Conservation (phyloP, 2,329 filamentous ascomycete genomes). For the Botryotinia calthae region DNA sequence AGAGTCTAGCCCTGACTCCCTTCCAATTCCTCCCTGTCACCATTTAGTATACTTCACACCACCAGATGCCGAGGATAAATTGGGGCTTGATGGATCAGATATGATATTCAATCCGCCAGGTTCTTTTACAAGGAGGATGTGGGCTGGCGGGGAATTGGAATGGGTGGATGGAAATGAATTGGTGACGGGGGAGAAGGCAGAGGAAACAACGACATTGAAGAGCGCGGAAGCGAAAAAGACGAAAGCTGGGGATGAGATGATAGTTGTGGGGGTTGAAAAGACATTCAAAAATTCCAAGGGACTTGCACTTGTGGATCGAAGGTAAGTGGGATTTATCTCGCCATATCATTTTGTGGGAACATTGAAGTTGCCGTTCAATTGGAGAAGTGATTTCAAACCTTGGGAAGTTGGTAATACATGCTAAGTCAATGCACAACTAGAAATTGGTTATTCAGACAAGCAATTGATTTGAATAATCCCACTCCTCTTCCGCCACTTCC, state of each 20-base stretch:
- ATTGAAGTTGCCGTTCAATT: not conserved
- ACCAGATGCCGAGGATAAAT: slow-evolving; percentile 49
- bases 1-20: slow-evolving; percentile 1
- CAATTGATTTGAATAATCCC: slow-evolving; percentile 24
- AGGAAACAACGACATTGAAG: slow-evolving; percentile 55
- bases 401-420: not conserved
- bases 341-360: not conserved
- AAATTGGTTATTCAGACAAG: slow-evolving; percentile 38
- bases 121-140: slow-evolving; percentile 65
- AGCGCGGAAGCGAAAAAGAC: slow-evolving; percentile 55
- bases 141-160: slow-evolving; percentile 60
- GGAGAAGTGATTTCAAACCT: not conserved
- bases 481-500: slow-evolving; percentile 30
- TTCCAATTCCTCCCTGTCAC: slow-evolving; percentile 43
- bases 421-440: slow-evolving; percentile 21
- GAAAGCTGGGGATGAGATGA: slow-evolving; percentile 56
- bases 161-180: slow-evolving; percentile 48
- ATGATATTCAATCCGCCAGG: slow-evolving; percentile 55
- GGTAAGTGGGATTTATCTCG: slow-evolving; percentile 39
- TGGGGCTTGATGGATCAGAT: slow-evolving; percentile 61
- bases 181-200: slow-evolving; percentile 53
- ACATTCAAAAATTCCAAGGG: slow-evolving; percentile 52
- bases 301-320: slow-evolving; percentile 52
- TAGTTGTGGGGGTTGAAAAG: slow-evolving; percentile 64
- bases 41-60: slow-evolving; percentile 66